Base-by-base conservation (phyloP, 2,329 filamentous ascomycete species). In the Aspergillus sojae region DNA sequence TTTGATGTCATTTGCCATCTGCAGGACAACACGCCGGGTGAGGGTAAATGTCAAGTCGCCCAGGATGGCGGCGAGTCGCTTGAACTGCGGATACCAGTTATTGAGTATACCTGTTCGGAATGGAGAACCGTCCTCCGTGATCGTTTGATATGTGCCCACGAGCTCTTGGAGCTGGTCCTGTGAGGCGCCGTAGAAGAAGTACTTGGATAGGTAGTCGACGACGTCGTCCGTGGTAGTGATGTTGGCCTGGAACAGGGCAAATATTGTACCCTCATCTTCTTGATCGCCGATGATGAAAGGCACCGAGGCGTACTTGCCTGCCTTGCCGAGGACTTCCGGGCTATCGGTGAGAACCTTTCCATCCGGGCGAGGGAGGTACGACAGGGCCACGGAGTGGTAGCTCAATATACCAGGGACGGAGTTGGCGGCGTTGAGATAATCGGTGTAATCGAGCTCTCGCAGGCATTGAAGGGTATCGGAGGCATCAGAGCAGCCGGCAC, bases 181-280 rank as follows among this genome's bases (percentile, higher is more conserved):
- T 2, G 83, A 82, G 2, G 90, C 85, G 30, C 80, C 74, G 41
- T 82, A 76, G 80, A 92, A 93, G 80, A 86, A 90, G 57, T 86
- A 67, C 0, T 77, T 72, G 1, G 78, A 71, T 26, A 95, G 77
- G 71, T 94, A 94, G 21, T 83, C 78, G 39, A 87, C 82, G 0
- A 94, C 68, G 6, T 87, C 77, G 1, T 78, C 77, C 0, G 83
- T 86, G 1, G 83, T 89, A 11, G 86, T 91, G 57, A 94, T 79
- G 73, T 93, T 92, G 36, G 77, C 73, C 67, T 91, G 89, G 74
- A 89, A 89, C 39, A 94, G 81, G 5, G 88, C 82, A 73, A 94
- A 93, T 2, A 94, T 76, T 0, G 91, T 93, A 21, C 91, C 91
- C 76, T 94, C 91, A 72, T 94, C 91, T 79, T 94, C 91, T 75